These are phyloP conservation scores for Imleria badia DNA, from an alignment of 768 basidiomycete species.

Conservation along the genomic window DNA sequence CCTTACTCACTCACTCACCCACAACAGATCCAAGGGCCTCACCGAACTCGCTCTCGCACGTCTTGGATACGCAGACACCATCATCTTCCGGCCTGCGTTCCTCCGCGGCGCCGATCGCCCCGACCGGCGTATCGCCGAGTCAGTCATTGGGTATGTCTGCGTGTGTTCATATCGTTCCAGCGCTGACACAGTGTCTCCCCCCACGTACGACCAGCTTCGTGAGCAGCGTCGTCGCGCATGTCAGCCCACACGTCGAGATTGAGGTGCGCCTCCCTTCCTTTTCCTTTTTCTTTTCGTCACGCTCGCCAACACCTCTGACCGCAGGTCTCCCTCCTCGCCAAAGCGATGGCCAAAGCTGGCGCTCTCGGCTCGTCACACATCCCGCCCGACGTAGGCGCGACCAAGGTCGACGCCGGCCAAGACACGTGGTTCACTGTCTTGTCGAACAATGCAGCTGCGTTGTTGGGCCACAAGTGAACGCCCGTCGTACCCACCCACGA, in stretches of 20 bases:
- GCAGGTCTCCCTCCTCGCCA: constrained; percentile 54
- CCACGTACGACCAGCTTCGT: constrained; percentile 35
- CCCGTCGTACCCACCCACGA: too few relatives aligned
- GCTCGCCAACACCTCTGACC: not conserved
- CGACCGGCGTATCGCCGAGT: constrained; percentile 42
- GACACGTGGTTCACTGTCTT: too few relatives aligned
- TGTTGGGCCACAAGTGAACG: too few relatives aligned
- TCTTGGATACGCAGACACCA: constrained; percentile 68
- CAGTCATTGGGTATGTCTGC: constrained; percentile 40
- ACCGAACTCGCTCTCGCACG: constrained; percentile 68
- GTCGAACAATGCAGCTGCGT: too few relatives aligned
- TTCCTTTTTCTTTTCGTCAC: not conserved
- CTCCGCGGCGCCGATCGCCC: constrained; percentile 48
- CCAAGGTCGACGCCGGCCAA: too few relatives aligned
- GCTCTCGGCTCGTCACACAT: constrained; percentile 51
- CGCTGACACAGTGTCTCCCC: too few relatives aligned
- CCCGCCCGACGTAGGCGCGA: constrained; percentile 40
- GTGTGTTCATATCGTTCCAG: too few relatives aligned
- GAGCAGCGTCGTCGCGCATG: constrained; percentile 35
- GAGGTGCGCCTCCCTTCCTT: constrained; percentile 32
- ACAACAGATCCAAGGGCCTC: constrained; percentile 66
- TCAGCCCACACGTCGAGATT: constrained; percentile 43
- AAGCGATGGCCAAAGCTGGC: constrained; percentile 54
- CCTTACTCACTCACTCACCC: not conserved
- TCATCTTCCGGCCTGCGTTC: constrained; percentile 66